Conservation (phyloP, 176 grass and related monocot species). For the Raddia distichophylla region DNA sequence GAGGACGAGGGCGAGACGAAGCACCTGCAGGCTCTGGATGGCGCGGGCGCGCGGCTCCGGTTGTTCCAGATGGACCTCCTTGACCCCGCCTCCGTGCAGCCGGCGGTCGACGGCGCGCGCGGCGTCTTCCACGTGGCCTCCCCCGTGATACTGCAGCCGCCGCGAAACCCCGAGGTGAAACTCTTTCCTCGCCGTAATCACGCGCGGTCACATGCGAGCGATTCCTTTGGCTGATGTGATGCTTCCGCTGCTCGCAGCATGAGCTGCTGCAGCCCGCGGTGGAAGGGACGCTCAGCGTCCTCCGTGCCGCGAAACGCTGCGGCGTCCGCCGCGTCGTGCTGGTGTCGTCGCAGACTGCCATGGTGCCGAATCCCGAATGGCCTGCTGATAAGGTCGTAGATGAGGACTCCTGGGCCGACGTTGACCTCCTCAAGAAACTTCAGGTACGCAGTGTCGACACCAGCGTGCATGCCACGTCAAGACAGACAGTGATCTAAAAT, state of each 20-base stretch:
- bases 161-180: conserved; percentile 54
- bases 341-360: conserved; percentile 51
- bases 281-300: conserved; percentile 63
- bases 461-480: background rate
- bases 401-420: conserved; percentile 62
- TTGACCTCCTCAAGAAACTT: conserved; percentile 52
- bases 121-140: conserved; percentile 75
- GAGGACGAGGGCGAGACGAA: conserved; percentile 67
- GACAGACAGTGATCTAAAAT: no score
- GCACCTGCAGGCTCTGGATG: conserved; percentile 57
- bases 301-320: conserved; percentile 45
- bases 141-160: conserved; percentile 19
- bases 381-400: conserved; percentile 46
- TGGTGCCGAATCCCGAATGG: conserved; percentile 54
- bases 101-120: conserved; percentile 46
- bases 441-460: conserved; percentile 26
- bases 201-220: background rate
- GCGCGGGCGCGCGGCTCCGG: conserved; percentile 45
- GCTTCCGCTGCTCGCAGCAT: conserved; percentile 33
- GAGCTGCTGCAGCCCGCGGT: conserved; percentile 56
- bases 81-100: conserved; percentile 36
- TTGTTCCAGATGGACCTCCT: conserved; percentile 71
- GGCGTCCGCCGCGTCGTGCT: conserved; percentile 47
- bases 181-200: background rate
- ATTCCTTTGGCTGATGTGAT: background rate